A percentile compares a stretch with the other conserved stretches of the same genome.
These are phyloP conservation scores for Rehmannia glutinosa DNA, from an alignment of 257 asterid species.

Conservation along the genomic window DNA sequence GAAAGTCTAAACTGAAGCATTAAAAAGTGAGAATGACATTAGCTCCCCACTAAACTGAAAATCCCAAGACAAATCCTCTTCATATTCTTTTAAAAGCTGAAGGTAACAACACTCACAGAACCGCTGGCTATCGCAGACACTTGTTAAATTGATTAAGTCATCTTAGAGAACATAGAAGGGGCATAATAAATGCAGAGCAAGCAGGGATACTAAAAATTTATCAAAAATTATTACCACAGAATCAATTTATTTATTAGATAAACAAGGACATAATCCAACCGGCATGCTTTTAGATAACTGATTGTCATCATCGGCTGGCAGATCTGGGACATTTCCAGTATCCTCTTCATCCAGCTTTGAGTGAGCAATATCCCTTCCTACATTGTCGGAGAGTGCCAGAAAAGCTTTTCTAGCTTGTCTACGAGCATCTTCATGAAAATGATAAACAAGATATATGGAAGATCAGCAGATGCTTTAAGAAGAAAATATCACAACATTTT, in stretches of 20 bases:
- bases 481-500: background rate
- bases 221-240: background rate
- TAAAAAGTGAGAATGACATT: background rate
- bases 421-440: conserved; percentile 53
- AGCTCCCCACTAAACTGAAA: background rate
- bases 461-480: conserved; percentile 14
- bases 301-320: conserved; percentile 43
- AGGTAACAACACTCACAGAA: background rate
- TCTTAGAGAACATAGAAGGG: background rate
- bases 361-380: conserved; percentile 22
- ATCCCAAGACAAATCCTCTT: background rate
- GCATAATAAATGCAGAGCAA: conserved; percentile 3
- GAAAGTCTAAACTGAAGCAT: background rate
- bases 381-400: conserved; percentile 49
- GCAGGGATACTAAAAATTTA: background rate
- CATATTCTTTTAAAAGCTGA: background rate
- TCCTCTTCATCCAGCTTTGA: conserved; percentile 47
- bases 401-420: conserved; percentile 86
- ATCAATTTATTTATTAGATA: conserved; percentile 4
- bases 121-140: background rate
- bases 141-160: background rate
- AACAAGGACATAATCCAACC: conserved; percentile 38
- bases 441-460: conserved; percentile 19
- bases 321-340: conserved; percentile 25
- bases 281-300: conserved; percentile 56